These are phyloP conservation scores for Monosporascus sp. DNA, from an alignment of 2,329 filamentous ascomycete species.

Conservation along the genomic window DNA sequence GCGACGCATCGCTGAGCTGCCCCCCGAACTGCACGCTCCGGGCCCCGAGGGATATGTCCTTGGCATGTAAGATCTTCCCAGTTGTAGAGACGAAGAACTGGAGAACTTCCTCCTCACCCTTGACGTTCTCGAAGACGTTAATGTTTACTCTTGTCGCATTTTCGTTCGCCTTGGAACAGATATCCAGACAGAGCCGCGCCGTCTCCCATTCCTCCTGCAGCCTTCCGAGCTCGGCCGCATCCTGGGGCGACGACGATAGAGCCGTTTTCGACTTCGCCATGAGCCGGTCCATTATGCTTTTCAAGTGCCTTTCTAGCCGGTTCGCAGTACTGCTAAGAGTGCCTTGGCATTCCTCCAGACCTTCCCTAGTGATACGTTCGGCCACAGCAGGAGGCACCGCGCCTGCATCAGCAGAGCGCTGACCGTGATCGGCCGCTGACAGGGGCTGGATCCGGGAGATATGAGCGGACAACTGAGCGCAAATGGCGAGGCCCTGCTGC, in stretches of 20 bases:
- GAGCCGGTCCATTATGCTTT: conserved; percentile 13
- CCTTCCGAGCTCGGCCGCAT: conserved; percentile 24
- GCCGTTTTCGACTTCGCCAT: conserved; percentile 24
- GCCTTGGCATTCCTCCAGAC: conserved; percentile 30
- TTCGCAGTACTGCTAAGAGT: conserved; percentile 23
- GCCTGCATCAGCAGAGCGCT: too few relatives aligned
- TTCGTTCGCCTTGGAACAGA: not conserved
- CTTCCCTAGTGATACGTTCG: conserved; percentile 24
- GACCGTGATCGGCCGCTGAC: conserved; percentile 2
- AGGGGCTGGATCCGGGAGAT: conserved; percentile 20
- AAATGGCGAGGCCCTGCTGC: conserved; percentile 29
- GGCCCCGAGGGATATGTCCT: too few relatives aligned
- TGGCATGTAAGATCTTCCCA: too few relatives aligned
- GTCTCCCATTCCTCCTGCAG: conserved; percentile 32
- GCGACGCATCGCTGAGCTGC: too few relatives aligned
- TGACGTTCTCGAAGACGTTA: not conserved
- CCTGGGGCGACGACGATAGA: conserved; percentile 23
- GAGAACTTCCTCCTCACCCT: not conserved
- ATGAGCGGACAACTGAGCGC: conserved; percentile 24
- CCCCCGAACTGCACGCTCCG: too few relatives aligned
- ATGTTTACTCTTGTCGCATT: not conserved
- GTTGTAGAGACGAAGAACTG: too few relatives aligned
- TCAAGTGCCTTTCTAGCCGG: too few relatives aligned
- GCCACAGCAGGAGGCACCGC: conserved; percentile 5
- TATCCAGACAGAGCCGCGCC: not conserved